Evolutionary conservation across 345 rosid genomes (phyloP), one percentile per base, ranked within the genome.

Genomic region (Eucalyptus regnans): DNA sequence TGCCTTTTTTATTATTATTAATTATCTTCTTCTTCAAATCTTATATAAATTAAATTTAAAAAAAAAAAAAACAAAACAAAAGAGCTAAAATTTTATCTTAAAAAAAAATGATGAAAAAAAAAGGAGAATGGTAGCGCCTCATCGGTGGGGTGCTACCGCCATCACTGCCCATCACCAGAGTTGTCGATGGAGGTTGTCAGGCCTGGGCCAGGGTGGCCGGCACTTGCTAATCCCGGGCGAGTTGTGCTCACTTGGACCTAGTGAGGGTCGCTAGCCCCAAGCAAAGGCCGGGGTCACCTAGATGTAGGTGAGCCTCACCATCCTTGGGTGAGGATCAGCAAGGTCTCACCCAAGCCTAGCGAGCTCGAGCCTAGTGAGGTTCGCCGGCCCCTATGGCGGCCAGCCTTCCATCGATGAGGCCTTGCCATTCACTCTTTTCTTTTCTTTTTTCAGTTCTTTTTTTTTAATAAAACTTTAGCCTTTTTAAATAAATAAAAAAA

Each of bases 241-340:
- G 58, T 52, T 1, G 62, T 4, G 11, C 62, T 56, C 29, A 22
- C 62, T 9, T 56, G 29, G 62, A 4, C 29, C 62, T 56, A 56
- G 29, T 6, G 1, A 56, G 29, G 6, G 62, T 56, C 6, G 0
- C 12, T 56, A 25, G 62, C 62, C 62, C 29, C 29, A 22, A 56
- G 29, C 29, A 56, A 23, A 56, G 62, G 29, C 62, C 0, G 5
- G 12, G 3, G 6, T 22, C 62, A 56, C 62, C 29, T 56, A 56
- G 12, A 56, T 56, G 27, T 56, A 25, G 62, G 62, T 56, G 62
- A 56, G 62, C 29, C 29, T 56, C 3, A 1, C 29, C 3, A 56
- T 23, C 62, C 29, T 25, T 1, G 0, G 6, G 62, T 9, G 62
- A 56, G 62, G 62, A 4, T 25, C 29, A 56, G 1, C 6, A 0